Conservation (phyloP, 208 protist species). For the Leishmania turanica region DNA sequence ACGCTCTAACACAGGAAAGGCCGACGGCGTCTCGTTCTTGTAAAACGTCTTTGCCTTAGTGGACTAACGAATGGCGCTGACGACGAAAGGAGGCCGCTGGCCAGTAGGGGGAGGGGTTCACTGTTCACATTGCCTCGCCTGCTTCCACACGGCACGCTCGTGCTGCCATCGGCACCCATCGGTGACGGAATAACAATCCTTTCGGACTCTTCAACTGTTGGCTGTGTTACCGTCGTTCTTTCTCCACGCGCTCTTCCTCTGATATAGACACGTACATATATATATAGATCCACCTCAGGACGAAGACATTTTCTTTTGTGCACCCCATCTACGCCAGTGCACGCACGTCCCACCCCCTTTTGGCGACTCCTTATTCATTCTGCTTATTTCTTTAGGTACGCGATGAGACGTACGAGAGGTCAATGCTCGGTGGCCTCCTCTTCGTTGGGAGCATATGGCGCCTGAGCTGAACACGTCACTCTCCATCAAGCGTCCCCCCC, state of each 20-base stretch:
- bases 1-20: background rate
- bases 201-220: background rate
- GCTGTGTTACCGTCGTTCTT: background rate
- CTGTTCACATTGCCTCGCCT: background rate
- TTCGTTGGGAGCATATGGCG: constrained; percentile 19
- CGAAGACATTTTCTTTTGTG: background rate
- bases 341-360: background rate
- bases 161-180: background rate
- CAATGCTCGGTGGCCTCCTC: constrained; percentile 6
- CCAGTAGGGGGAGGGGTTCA: background rate
- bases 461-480: too few species aligned
- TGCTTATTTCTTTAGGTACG: background rate
- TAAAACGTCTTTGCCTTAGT: background rate
- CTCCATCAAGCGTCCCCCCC: too few species aligned
- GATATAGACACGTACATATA: too few species aligned
- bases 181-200: background rate
- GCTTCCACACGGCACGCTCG: background rate
- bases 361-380: background rate
- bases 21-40: background rate
- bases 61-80: background rate
- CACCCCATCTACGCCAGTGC: background rate
- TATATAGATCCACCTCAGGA: background rate
- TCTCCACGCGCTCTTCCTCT: too few species aligned
- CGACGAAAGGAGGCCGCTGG: background rate
- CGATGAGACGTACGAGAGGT: background rate